Evolutionary conservation across 129 eudicot species (phyloP), one percentile per base, ranked within the genome.

Genomic region (Artemisia tridentata): DNA sequence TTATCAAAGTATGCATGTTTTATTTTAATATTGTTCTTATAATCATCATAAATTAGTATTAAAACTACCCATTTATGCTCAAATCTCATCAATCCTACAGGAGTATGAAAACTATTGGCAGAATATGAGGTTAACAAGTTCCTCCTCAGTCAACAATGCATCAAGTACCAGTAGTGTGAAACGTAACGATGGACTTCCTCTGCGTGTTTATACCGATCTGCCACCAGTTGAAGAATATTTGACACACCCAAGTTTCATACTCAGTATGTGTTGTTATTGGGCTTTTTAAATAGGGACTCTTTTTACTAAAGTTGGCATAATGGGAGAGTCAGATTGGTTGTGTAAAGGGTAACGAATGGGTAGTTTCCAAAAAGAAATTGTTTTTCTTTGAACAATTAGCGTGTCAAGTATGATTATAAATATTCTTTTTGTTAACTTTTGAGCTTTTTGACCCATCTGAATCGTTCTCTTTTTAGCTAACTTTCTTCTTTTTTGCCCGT

Each of bases 141-240:
- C 68, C 74, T 56, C 86, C 7, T 74, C 74, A 45, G 72, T 78
- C 19, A 38, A 47, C 57, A 81, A 63, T 51, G 59, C 85, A 73
- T 65, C 88, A 58, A 51, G 76, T 50, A 62, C 84, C 50, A 64
- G 21, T 18, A 82, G 96, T 82, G 71, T 93, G 73, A 71, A 27
- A 45, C 84, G 53, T 46, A 54, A 59, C 48, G 88, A 77, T 75
- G 82, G 84, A 66, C 74, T 62, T 55, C 83, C 83, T 14, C 76
- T 95, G 80, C 84, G 82, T 65, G 97, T 95, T 69, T 95, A 87
- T 75, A 80, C 99, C 25, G 99, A 95, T 71, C 66, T 90, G 21
- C 96, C 99, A 65, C 80, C 81, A 60, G 97, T 95, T 23, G 88
- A 90, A 70, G 96, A 95, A 74, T 65, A 78, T 75, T 68, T 95